Evolutionary conservation across 2,329 filamentous ascomycete genomes (phyloP).

Genomic region (Fusarium bulbicola): DNA sequence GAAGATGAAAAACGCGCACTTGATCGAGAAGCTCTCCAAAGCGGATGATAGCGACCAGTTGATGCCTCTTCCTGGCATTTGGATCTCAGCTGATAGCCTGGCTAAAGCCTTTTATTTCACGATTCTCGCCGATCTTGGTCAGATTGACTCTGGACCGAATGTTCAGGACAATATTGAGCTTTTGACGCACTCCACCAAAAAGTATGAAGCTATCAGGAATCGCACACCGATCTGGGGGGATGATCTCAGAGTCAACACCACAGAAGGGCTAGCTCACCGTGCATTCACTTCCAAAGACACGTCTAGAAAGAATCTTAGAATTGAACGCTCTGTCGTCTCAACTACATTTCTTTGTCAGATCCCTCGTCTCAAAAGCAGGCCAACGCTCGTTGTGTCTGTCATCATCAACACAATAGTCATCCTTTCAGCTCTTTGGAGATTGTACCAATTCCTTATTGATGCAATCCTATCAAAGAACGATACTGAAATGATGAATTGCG

Average conservation of each 20-base stretch:
- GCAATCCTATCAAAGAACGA: neutral
- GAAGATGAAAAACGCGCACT: neutral
- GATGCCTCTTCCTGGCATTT: neutral
- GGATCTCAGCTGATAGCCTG: neutral
- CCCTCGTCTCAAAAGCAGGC: neutral
- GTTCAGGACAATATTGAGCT: neutral
- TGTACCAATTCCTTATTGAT: neutral
- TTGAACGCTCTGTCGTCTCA: neutral
- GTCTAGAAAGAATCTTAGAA: neutral
- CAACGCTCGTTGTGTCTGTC: neutral
- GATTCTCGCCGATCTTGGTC: neutral
- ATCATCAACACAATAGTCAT: neutral
- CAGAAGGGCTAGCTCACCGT: neutral
- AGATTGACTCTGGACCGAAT: fast-evolving
- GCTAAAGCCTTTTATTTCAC: neutral
- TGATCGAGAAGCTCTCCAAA: neutral
- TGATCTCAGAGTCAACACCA: no score
- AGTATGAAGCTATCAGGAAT: neutral
- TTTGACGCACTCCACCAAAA: neutral
- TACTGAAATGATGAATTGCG: neutral
- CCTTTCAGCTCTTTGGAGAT: neutral
- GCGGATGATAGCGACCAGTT: neutral
- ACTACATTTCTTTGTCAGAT: neutral
- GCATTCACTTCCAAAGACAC: neutral
- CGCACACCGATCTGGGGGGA: no score